Conservation (phyloP, 2,329 filamentous ascomycete genomes). For the Ophiostoma tasmaniense region DNA sequence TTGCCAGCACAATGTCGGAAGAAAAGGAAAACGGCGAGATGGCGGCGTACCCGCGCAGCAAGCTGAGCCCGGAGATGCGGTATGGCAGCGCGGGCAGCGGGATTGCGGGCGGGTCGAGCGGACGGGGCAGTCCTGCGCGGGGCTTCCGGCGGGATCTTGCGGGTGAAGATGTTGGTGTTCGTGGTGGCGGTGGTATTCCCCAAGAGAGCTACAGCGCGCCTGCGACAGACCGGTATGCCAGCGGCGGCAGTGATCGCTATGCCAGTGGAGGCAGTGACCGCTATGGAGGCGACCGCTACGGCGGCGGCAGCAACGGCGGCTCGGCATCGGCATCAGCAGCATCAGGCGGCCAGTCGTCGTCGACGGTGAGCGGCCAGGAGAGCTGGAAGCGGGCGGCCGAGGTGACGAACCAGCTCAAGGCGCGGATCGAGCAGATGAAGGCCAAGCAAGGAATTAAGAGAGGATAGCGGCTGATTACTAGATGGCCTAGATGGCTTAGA, state of each 20-base stretch:
- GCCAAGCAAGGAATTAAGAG: conserved; percentile 21
- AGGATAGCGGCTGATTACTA: conserved; percentile 8
- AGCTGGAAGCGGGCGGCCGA: conserved; percentile 97
- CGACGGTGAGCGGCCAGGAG: conserved; percentile 50
- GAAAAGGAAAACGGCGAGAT: conserved; percentile 65
- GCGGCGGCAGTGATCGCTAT: background rate
- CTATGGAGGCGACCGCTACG: background rate
- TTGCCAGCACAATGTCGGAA: conserved; percentile 58
- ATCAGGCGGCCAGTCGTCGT: conserved; percentile 17
- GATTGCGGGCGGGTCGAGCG: conserved; percentile 34
- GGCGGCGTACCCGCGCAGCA: conserved; percentile 37
- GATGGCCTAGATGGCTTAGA: too few relatives aligned
- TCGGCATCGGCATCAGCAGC: conserved; percentile 15
- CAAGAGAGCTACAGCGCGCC: background rate
- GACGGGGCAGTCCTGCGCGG: conserved; percentile 51
- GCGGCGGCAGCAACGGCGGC: conserved; percentile 14
- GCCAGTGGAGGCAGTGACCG: background rate
- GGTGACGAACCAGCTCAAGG: conserved; percentile 94
- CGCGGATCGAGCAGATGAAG: conserved; percentile 98
- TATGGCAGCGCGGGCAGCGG: conserved; percentile 36
- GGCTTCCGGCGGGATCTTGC: conserved; percentile 37
- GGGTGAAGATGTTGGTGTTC: conserved; percentile 17
- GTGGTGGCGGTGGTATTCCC: background rate
- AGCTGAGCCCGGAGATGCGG: conserved; percentile 47
- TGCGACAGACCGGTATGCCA: background rate